Base-by-base conservation (phyloP, 352 stramenopile genomes). In the Phytophthora foliorum region DNA sequence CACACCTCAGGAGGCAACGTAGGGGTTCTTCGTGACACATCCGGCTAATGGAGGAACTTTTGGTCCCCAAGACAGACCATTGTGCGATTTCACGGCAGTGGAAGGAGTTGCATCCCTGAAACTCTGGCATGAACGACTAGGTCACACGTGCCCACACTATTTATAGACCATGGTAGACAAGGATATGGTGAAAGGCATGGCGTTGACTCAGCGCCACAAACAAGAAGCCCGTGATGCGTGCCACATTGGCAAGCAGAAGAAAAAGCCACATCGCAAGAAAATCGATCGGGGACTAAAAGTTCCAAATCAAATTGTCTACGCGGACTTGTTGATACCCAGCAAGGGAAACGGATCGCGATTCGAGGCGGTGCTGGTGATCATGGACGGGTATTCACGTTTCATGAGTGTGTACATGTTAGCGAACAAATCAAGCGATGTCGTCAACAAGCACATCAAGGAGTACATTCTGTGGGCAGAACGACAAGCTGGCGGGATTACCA, bases 81-180 rank as follows among this genome's bases (percentile, higher is more conserved):
- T n/a, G n/a, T n/a, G n/a, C n/a, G n/a, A n/a, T n/a, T n/a, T n/a
- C 7, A 63, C 31, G 7, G 31, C 42, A 24, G 29, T 41, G 31
- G 11, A 54, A 16, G 42, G 56, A 29, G 56, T 63, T 27, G 44
- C 56, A 10, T 14, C 19, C 2, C 17, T 63, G 31, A 14, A 25
- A 10, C n/a, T 27, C 2, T 68, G 60, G 31, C 60, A 61, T 51
- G 50, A 68, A 24, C 51, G 39, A 13, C 51, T 62, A 4, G 60
- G 39, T 6, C 51, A 68, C 24, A 52, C 44, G 3, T 62, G 32
- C n/a, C 25, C 52, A 7, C 48, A 67, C 17, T 60, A 67, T 25
- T 25, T 60, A 1, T 44, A 55, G 31, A 45, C 27, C 13, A 59
- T 67, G 59, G 49, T 53, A 1, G 59, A 60, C 41, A 27, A 25